These are phyloP conservation scores for Aspergillus versicolor DNA, from an alignment of 2,329 filamentous ascomycete genomes.

Conservation along the genomic window DNA sequence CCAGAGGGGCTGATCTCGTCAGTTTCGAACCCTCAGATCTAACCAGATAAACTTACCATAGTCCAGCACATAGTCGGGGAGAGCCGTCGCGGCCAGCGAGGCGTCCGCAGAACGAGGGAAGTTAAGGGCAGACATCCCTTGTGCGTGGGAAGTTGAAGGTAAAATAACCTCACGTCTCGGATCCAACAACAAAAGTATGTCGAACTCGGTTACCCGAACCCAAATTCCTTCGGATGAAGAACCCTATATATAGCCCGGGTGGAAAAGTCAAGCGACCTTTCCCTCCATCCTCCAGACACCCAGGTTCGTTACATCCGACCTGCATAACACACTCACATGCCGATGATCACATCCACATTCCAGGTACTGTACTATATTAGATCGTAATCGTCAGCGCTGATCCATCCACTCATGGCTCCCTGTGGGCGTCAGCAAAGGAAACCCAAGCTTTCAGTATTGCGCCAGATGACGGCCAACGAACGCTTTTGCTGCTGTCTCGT, in stretches of 20 bases:
- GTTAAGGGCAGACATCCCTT: not conserved
- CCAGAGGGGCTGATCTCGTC: slow-evolving; percentile 45
- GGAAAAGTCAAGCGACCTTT: not conserved
- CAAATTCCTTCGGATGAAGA: not conserved
- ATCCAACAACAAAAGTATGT: not conserved
- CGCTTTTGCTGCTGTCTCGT: not conserved
- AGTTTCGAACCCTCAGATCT: not conserved
- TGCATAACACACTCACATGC: not conserved
- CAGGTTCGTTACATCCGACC: not conserved
- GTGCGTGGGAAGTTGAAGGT: too few species aligned
- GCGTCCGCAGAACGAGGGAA: not conserved
- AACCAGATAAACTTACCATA: slow-evolving; percentile 39
- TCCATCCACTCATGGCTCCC: not conserved
- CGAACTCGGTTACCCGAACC: not conserved
- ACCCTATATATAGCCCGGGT: not conserved
- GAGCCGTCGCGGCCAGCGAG: slow-evolving; percentile 15
- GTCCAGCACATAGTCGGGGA: slow-evolving; percentile 47
- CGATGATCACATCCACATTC: slow-evolving; percentile 2
- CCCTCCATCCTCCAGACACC: not conserved
- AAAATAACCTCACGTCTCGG: not conserved
- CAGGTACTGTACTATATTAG: not conserved
- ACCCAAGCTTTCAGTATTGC: not conserved
- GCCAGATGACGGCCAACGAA: not conserved
- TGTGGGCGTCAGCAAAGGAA: not conserved
- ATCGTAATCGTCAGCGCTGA: not conserved